These are phyloP conservation scores for Fonsecaea nubica DNA, from an alignment of 2,329 filamentous ascomycete genomes.

Conservation along the genomic window DNA sequence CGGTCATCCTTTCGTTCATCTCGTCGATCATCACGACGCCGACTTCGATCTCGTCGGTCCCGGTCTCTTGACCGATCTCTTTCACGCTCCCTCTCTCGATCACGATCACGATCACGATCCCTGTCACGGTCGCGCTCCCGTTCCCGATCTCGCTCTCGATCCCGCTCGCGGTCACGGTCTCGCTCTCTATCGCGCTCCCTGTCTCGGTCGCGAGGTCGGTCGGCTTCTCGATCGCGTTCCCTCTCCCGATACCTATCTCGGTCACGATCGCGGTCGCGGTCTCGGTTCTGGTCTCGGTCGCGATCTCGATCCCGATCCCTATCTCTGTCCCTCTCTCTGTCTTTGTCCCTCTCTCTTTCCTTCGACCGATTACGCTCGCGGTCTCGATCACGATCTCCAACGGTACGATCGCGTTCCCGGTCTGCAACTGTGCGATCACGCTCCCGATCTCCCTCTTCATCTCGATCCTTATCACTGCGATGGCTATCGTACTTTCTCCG, in stretches of 20 bases:
- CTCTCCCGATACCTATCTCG: slow-evolving; percentile 28
- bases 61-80: slow-evolving; percentile 27
- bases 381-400: slow-evolving; percentile 25
- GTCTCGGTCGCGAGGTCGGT: slow-evolving; percentile 31
- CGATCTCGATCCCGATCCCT: slow-evolving; percentile 40
- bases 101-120: slow-evolving; percentile 24
- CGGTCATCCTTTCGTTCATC: slow-evolving; percentile 24
- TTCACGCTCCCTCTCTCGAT: slow-evolving; percentile 27
- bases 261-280: slow-evolving; percentile 20
- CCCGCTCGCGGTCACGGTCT: slow-evolving; percentile 36
- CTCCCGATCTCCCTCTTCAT: slow-evolving; percentile 36
- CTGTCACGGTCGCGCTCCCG: slow-evolving; percentile 19
- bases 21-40: slow-evolving; percentile 28
- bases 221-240: slow-evolving; percentile 31
- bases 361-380: slow-evolving; percentile 29
- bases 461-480: slow-evolving; percentile 38
- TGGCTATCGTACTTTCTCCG: slow-evolving; percentile 40
- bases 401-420: slow-evolving; percentile 25
- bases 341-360: slow-evolving; percentile 27
- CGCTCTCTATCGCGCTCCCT: slow-evolving; percentile 30
- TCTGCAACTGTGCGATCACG: slow-evolving; percentile 31
- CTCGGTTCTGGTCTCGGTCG: slow-evolving; percentile 36
- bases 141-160: slow-evolving; percentile 42
- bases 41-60: slow-evolving; percentile 34
- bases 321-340: slow-evolving; percentile 39